phyloP scores from a whole-genome alignment of 352 stramenopile genomes.

The Phytopythium montanum region DNA sequence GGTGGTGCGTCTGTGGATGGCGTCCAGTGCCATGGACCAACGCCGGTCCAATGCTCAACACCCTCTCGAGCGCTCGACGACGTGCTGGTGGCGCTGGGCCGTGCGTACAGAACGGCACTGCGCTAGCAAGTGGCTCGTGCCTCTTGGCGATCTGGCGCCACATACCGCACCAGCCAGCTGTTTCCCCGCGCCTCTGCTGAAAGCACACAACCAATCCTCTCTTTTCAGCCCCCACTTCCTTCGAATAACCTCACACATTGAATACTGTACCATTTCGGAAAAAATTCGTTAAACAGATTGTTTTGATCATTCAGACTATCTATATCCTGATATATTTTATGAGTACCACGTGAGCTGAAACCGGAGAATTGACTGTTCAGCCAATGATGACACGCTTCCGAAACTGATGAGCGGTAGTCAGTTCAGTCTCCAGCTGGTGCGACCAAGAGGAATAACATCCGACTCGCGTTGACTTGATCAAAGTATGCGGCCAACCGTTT shows the following conservation, averaged over 20 bases:
- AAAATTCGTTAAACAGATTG: too few relatives aligned
- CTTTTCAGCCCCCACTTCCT: too few relatives aligned
- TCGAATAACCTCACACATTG: too few relatives aligned
- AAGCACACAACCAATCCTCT: too few relatives aligned
- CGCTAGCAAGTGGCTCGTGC: not conserved
- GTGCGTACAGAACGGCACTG: not conserved
- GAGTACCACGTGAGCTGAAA: too few relatives aligned
- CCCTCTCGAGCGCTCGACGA: not conserved
- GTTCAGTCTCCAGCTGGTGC: not conserved
- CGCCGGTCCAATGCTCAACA: not conserved
- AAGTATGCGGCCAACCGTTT: not conserved
- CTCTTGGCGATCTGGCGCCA: not conserved
- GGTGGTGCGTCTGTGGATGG: not conserved
- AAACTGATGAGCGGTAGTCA: not conserved
- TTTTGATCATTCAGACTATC: too few relatives aligned
- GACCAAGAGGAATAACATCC: not conserved
- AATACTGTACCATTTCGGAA: too few relatives aligned
- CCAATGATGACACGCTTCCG: not conserved
- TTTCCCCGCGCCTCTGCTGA: not conserved
- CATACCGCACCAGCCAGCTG: not conserved
- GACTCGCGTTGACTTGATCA: not conserved
- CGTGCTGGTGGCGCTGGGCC: not conserved
- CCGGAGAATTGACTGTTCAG: too few relatives aligned
- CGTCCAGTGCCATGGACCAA: not conserved
- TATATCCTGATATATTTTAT: too few relatives aligned